Base-by-base conservation (phyloP, 2,329 filamentous ascomycete species). In the Calonectria ilicicola region DNA sequence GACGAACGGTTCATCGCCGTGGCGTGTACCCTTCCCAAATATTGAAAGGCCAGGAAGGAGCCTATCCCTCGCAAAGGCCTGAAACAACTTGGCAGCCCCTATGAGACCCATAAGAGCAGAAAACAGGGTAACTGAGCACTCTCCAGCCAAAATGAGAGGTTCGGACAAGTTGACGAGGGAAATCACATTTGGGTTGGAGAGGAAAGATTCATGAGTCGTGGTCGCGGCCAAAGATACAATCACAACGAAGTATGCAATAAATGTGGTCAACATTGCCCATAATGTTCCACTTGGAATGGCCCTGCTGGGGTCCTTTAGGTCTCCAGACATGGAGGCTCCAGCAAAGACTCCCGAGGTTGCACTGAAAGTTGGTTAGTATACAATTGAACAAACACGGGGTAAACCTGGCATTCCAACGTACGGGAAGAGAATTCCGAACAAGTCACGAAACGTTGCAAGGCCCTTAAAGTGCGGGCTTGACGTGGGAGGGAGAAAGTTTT, bases 311-410 rank as follows among this genome's bases (percentile, higher is more conserved):
- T 95, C 93, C 74, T 90, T 93, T 63, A 98, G 84, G 81, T 98
- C 95, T 21, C 95, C 95, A 9, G 95, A 97, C 95, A 98, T 97
- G 77, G 94, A 96, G 8, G 95, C 95, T 21, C 95, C 95, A 72
- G 91, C 89, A 81, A 91, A 90, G 74, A 90, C 91, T 27, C 89
- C 88, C 3, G 85, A 89, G 1, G 88, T 90, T 26, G 88, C 87
- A 44, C 84, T 85, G 17, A 12, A 60, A 12, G 10, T 7, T 15
- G 49, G 74, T 73, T 19, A 75, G 65, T 42, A 56, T 29, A n/a
- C 5, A 86, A 87, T 42, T 12, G 17, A 26, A 26, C 10, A 19
- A 26, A 26, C 8, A 47, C 12, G 19, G 10, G 14, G 12, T 49
- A 4, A n/a, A 42, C 27, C 32, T 12, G 3, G 29, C 10, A 46